Base-by-base conservation (phyloP, 1,139 yeast species). In the Kurtzmaniella quercitrusa region DNA sequence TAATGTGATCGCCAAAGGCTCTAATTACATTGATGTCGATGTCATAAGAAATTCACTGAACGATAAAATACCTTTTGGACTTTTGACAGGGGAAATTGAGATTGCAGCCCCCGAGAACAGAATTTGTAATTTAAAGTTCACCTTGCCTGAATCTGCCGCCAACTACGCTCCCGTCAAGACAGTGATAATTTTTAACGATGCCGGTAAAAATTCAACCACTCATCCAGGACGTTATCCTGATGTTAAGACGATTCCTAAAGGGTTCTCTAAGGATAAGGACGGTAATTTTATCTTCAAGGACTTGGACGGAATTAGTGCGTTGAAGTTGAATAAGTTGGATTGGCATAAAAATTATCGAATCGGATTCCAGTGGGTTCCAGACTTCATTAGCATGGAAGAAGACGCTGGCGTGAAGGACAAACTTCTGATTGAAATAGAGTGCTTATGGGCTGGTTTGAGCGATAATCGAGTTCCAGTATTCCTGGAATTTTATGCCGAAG, bases 331-430 rank as follows among this genome's bases (percentile, higher is more conserved):
- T 57, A 86, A 84, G 55, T 64, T 84, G 30, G 71, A 76, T 52
- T 83, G 88, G 82, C 64, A 74, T 14, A 68, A 66, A 41, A 65
- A 70, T 1, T 84, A 78, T 54, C 84, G 75, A 49, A 49, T 88
- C 40, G 86, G 83, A 2, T 56, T 88, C 44, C 86, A 85, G 54
- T 88, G 96, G 96, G 68, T 85, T 36, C 95, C 95, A 3, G 75
- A 75, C 45, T 69, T 83, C 46, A 70, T 78, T 47, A 78, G 76
- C 33, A 62, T 56, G 14, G 71, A 65, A 18, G 65, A 66, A 35
- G 60, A 60, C 14, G 52, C 44, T 12, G 23, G 32, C 8, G 32
- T 17, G 5, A 48, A 42, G 3, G 30, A 60, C 43, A 58, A 60
- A 30, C 60, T 88, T 44, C 84, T 83, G 2, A 68, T 87, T 2